Evolutionary conservation across 1,284 basidiomycete species (phyloP), one percentile per base, ranked within the genome.

Genomic region (Ceratobasidium sp.): DNA sequence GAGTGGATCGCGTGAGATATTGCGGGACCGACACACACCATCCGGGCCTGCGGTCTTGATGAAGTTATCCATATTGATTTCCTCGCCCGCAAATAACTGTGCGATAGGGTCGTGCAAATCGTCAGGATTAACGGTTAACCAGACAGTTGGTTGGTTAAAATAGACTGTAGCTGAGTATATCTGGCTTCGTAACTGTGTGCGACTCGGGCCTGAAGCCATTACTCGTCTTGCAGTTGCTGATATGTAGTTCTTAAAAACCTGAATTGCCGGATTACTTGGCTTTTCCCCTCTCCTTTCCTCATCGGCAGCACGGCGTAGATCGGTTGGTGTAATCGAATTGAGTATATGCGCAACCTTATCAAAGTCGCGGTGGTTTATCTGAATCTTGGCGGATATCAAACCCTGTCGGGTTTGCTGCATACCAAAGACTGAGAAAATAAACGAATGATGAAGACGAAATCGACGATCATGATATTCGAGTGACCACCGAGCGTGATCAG

Each of bases 51-150:
- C 27, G 5, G 77, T 77, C 2, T 74, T 37, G 0, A 74, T 49
- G 69, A 85, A 84, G 0, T 65, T 8, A 71, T 85, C 82, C 41
- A 85, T 48, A 59, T 85, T 77, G 6, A 86, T 84, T 0, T 83
- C 71, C 65, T 81, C 79, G 0, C 85, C 83, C 0, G 80, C 79
- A 27, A 86, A 80, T 0, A 85, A 72, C 62, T 86, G 83, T 0
- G 79, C 83, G 24, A 83, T 78, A 0, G 79, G 81, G 71, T 82
- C 78, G 61, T 82, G 79, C 0, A 81, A 27, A 64, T 83, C 79
- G 31, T 74, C 53, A 0, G 80, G 82, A 75, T 82, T 81, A 34
- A 82, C 80, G 39, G 80, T 77, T 65, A 83, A 39, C 80, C 79
- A 79, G 1, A 81, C 37, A 0, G 64, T 76, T 2, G 78, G 77